phyloP scores from a whole-genome alignment of 1,284 basidiomycete species.

The Cutaneotrichosporon daszewskae region DNA sequence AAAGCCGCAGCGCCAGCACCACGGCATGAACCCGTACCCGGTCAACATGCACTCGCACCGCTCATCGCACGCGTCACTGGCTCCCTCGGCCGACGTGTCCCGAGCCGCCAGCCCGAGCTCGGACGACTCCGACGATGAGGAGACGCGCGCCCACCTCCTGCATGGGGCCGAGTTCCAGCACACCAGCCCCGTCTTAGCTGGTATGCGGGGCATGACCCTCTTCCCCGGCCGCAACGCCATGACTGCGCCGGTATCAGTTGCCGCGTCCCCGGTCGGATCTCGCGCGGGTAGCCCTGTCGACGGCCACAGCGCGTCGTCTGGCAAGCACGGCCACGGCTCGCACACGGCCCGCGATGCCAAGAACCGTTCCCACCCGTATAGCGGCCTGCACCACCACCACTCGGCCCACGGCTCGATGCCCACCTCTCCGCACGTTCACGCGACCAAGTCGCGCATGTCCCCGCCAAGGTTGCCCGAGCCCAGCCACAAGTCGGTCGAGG shows the following conservation, averaged over 20 bases:
- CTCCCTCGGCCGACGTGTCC: conserved; percentile 39
- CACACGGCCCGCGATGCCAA: conserved; percentile 44
- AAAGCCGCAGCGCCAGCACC: conserved; percentile 9
- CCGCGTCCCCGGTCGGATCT: conserved; percentile 38
- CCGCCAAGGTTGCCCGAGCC: conserved; percentile 30
- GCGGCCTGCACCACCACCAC: conserved; percentile 17
- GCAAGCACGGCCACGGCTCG: conserved; percentile 44
- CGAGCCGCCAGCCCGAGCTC: conserved; percentile 38
- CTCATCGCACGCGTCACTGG: conserved; percentile 18
- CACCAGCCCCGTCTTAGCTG: conserved; percentile 65
- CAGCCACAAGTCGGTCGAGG: conserved; percentile 42
- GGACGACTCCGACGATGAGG: conserved; percentile 43
- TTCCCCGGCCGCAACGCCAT: conserved; percentile 37
- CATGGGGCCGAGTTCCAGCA: conserved; percentile 10
- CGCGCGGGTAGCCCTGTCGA: conserved; percentile 37
- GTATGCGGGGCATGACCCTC: conserved; percentile 58
- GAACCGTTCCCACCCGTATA: conserved; percentile 44
- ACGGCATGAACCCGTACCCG: conserved; percentile 38
- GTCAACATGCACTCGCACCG: conserved; percentile 36
- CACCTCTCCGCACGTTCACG: conserved; percentile 34
- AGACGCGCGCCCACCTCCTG: conserved; percentile 7
- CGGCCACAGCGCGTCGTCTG: conserved; percentile 44
- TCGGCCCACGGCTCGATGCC: conserved; percentile 29
- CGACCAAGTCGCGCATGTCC: conserved; percentile 33
- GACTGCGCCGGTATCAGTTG: conserved; percentile 43